phyloP scores from a whole-genome alignment of 2,329 filamentous ascomycete species.

The Pseudogymnoascus sp. region DNA sequence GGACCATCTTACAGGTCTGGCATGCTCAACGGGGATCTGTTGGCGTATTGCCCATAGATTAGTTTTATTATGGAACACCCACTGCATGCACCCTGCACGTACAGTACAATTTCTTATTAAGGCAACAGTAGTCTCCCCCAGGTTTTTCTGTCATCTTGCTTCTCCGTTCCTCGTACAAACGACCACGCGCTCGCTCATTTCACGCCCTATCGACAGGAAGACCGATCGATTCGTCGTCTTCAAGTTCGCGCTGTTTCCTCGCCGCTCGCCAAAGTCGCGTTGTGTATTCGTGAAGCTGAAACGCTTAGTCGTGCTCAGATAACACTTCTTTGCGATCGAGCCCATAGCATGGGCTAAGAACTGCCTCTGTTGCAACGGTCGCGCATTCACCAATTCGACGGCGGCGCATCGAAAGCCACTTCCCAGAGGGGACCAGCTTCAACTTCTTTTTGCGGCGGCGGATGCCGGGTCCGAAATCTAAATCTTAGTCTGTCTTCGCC shows the following conservation, averaged over 20 bases:
- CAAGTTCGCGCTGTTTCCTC: neutral
- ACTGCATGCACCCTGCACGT: neutral
- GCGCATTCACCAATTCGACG: constrained; percentile 6
- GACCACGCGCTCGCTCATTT: neutral
- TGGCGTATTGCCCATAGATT: constrained; percentile 1
- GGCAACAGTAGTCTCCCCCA: constrained; percentile 10
- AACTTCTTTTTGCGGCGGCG: constrained; percentile 2
- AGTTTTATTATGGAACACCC: constrained; percentile 10
- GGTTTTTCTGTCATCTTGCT: neutral
- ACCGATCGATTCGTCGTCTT: neutral
- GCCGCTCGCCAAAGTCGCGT: constrained; percentile 1
- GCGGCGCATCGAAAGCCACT: neutral
- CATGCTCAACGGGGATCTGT: constrained; percentile 2
- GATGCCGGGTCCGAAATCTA: neutral
- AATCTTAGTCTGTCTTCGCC: neutral
- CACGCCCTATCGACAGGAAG: neutral
- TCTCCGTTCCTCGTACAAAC: neutral
- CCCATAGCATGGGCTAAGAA: constrained; percentile 2
- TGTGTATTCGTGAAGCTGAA: neutral
- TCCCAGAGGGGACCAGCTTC: neutral
- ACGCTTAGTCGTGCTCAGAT: neutral
- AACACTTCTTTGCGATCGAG: neutral
- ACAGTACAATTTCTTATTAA: constrained; percentile 9
- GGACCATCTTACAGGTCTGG: constrained; percentile 5
- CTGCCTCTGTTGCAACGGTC: constrained; percentile 7